Conservation (phyloP, 1,284 basidiomycete species). For the Moesziomyces globuligerus region DNA sequence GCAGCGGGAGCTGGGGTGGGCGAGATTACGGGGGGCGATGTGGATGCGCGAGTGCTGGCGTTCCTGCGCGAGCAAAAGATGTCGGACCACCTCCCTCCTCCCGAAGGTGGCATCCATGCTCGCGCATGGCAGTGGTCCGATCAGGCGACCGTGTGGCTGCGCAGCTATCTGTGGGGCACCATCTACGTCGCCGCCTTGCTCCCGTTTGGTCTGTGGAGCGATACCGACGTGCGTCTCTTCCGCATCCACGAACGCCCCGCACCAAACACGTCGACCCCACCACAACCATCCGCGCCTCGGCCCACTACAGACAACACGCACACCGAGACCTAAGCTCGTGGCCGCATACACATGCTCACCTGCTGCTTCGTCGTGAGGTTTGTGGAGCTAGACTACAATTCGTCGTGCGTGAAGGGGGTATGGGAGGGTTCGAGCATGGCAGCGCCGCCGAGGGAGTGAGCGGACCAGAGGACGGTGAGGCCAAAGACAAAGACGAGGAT, state of each 20-base stretch:
- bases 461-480: slow-evolving; percentile 39
- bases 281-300: neutral
- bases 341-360: neutral
- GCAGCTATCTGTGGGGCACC: slow-evolving; percentile 61
- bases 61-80: slow-evolving; percentile 54
- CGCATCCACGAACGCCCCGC: slow-evolving; percentile 24
- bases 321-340: neutral
- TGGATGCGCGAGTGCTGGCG: slow-evolving; percentile 55
- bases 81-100: slow-evolving; percentile 33
- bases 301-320: neutral
- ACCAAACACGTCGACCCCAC: neutral
- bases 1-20: slow-evolving; percentile 10
- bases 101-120: slow-evolving; percentile 14
- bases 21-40: slow-evolving; percentile 38
- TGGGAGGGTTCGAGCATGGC: slow-evolving; percentile 17
- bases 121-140: slow-evolving; percentile 58
- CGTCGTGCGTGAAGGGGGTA: slow-evolving; percentile 26
- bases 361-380: neutral
- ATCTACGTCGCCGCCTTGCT: slow-evolving; percentile 53
- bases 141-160: slow-evolving; percentile 55
- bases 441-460: slow-evolving; percentile 23
- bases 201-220: slow-evolving; percentile 52
- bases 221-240: slow-evolving; percentile 43
- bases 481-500: slow-evolving; percentile 58
- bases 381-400: slow-evolving; percentile 12